Evolutionary conservation across 2,329 filamentous ascomycete genomes (phyloP), one percentile per base, ranked within the genome.

Genomic region (Triangularia setosa): DNA sequence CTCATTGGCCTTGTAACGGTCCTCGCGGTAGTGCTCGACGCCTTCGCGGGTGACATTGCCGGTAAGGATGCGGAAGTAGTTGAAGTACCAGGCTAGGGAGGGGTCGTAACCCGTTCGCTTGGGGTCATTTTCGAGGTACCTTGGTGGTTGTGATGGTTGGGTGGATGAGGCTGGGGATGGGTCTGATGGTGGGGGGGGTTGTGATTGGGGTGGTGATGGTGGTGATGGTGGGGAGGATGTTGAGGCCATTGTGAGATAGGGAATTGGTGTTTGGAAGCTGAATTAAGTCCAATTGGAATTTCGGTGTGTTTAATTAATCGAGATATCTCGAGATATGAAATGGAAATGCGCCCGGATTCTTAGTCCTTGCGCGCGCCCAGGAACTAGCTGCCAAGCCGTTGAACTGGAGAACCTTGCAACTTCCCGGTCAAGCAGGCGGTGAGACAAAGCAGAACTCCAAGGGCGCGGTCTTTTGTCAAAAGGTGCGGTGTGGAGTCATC

Each of bases 1-100:
- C 79, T 95, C 92, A 78, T 93, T 88, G 64, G 87, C 83, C 62
- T 84, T 81, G 80, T 96, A 93, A 68, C 88, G 87, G 75, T 87
- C 87, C 74, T 89, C 83, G 74, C 92, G 90, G 82, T 92, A 97
- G 79, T 90, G 85, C 73, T 90, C 86, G 68, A 84, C 79, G 60
- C 91, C 90, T 73, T 89, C 85, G 35, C 79, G 77, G 18, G 87
- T 89, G 79, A 95, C 88, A 72, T 84, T 81, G 63, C 91, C 90
- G 16, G 90, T 87, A 58, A 96, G 81, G 77, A 93, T 90, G 71
- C 86, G 86, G 83, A 96, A 97, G 81, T 93, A 90, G 80, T 91
- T 96, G 75, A 90, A 84, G 90, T 92, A 97, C 82, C 83, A 86
- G 67, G 78, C 77, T 55, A 80, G 82, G 69, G 80, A 72, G 60